These are phyloP conservation scores for Diplodia scrobiculata DNA, from an alignment of 2,329 filamentous ascomycete genomes.

Conservation along the genomic window DNA sequence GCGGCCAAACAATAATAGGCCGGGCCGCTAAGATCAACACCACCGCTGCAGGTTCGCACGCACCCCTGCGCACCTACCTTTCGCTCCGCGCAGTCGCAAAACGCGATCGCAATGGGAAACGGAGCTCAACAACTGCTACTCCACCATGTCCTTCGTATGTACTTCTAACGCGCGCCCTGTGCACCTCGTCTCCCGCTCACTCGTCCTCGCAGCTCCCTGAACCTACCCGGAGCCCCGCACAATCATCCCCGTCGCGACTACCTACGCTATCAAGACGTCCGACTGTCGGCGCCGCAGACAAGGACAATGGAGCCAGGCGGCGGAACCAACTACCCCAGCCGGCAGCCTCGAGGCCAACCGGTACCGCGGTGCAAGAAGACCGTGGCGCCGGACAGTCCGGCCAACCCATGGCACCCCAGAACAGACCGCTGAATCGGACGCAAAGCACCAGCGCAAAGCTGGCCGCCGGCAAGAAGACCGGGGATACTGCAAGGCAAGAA, in stretches of 20 bases:
- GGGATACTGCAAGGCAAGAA: not conserved
- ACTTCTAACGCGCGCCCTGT: not conserved
- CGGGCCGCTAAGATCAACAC: slow-evolving; percentile 24
- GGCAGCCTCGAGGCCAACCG: not conserved
- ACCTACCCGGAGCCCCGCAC: slow-evolving; percentile 14
- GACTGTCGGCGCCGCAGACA: slow-evolving; percentile 1
- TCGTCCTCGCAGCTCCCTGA: slow-evolving; percentile 27
- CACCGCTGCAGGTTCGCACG: slow-evolving; percentile 19
- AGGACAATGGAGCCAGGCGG: slow-evolving; percentile 7
- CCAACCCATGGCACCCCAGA: not conserved
- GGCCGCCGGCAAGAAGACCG: not conserved
- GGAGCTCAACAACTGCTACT: slow-evolving; percentile 3
- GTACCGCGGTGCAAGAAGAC: not conserved
- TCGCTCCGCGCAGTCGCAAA: slow-evolving; percentile 17
- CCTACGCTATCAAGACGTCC: slow-evolving; percentile 22
- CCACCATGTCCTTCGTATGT: slow-evolving; percentile 27
- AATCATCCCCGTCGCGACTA: slow-evolving; percentile 26
- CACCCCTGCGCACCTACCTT: slow-evolving; percentile 13
- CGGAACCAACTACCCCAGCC: slow-evolving; percentile 6
- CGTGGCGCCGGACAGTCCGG: slow-evolving; percentile 7
- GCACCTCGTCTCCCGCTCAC: not conserved
- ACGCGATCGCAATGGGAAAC: slow-evolving; percentile 17
- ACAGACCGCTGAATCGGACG: slow-evolving; percentile 17
- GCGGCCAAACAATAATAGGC: slow-evolving; percentile 10
- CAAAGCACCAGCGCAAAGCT: slow-evolving; percentile 17